Evolutionary conservation across 129 eudicot species (phyloP).

Genomic region (Solidago caesia): DNA sequence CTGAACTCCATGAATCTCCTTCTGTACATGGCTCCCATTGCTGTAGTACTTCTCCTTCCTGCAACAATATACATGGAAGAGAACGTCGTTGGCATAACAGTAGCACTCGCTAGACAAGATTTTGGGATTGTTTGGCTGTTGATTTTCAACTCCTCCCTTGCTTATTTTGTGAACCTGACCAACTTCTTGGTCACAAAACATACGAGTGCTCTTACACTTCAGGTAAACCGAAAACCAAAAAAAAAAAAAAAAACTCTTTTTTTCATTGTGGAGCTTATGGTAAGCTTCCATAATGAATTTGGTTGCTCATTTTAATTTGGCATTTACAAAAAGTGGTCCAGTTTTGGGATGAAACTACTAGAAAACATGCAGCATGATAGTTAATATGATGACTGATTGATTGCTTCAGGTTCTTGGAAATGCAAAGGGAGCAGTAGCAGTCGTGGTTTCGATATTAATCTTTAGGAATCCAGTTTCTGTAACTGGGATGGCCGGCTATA

Average conservation of each 20-base stretch:
- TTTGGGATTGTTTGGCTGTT: conserved; percentile 43
- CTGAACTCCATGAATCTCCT: conserved; percentile 91
- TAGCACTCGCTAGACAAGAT: conserved; percentile 39
- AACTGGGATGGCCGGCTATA: conserved; percentile 85
- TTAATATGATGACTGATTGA: not conserved
- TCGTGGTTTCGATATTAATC: conserved; percentile 73
- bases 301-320: too few relatives aligned
- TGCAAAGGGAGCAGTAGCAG: conserved; percentile 93
- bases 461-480: conserved; percentile 80
- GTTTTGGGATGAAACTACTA: too few relatives aligned
- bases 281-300: too few relatives aligned
- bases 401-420: conserved; percentile 72
- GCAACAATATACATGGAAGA: conserved; percentile 49
- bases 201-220: conserved; percentile 61
- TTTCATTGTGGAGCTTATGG: too few relatives aligned
- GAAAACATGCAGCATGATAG: too few relatives aligned
- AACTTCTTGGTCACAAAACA: conserved; percentile 61
- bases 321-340: too few relatives aligned
- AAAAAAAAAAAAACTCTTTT: too few relatives aligned
- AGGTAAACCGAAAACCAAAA: conserved; percentile 25
- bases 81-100: conserved; percentile 42
- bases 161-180: conserved; percentile 52
- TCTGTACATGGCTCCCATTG: conserved; percentile 94
- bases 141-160: conserved; percentile 50
- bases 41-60: conserved; percentile 55